Conservation (phyloP, 257 asterid species). For the Knoxia roxburghii region DNA sequence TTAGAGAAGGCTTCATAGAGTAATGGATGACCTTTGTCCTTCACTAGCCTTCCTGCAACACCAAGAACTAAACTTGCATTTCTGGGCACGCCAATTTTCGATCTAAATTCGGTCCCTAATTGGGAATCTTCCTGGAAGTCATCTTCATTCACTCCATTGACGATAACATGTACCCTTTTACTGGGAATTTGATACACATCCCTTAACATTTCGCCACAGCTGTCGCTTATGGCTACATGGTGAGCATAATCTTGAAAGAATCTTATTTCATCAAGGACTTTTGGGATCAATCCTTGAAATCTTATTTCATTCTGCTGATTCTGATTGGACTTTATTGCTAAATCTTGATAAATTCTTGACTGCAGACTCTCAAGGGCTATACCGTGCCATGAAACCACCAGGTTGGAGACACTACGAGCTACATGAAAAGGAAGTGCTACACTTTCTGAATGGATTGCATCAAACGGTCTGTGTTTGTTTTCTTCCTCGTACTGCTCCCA, state of each 20-base stretch:
- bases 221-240: conserved; percentile 86
- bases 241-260: conserved; percentile 73
- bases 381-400: conserved; percentile 93
- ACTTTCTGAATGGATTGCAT: conserved; percentile 79
- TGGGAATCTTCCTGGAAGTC: conserved; percentile 46
- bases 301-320: too few relatives aligned
- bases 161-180: conserved; percentile 69
- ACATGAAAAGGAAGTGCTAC: conserved; percentile 75
- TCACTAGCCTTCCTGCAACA: conserved; percentile 81
- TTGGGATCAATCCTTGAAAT: conserved; percentile 61
- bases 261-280: conserved; percentile 67
- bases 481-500: conserved; percentile 70
- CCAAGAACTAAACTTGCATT: conserved; percentile 76
- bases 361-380: conserved; percentile 87
- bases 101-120: conserved; percentile 40
- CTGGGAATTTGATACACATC: conserved; percentile 81
- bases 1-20: conserved; percentile 66
- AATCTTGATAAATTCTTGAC: conserved; percentile 70
- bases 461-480: conserved; percentile 42
- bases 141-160: conserved; percentile 66
- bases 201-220: conserved; percentile 86
- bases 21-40: conserved; percentile 88
- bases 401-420: conserved; percentile 45
- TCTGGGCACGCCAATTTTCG: conserved; percentile 59
- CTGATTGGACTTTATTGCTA: conserved; percentile 43